Conservation (phyloP, 495 filamentous ascomycete genomes). For the Umbilicaria muhlenbergii region DNA sequence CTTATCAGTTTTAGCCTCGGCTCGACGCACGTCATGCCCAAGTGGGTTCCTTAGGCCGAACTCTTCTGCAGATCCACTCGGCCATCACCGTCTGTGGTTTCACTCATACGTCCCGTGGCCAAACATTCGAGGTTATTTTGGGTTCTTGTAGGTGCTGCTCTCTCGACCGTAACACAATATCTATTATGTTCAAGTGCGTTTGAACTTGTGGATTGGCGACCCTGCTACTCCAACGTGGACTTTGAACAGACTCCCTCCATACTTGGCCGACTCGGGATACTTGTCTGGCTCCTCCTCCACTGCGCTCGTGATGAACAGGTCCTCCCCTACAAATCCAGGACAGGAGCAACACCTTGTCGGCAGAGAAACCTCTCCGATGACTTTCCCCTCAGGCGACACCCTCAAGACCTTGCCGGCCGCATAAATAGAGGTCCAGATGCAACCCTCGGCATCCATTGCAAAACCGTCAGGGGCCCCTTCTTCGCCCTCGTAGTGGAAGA, state of each 20-base stretch:
- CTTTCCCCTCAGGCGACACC: conserved; percentile 44
- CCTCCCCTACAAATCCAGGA: conserved; percentile 54
- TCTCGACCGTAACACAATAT: not conserved
- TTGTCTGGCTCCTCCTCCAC: conserved; percentile 36
- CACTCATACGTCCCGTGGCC: not conserved
- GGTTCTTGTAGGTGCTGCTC: not conserved
- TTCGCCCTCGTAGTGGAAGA: conserved; percentile 39
- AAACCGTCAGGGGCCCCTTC: conserved; percentile 57
- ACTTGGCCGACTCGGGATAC: conserved; percentile 40
- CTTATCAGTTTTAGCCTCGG: conserved; percentile 8
- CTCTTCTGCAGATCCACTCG: not conserved
- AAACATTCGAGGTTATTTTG: not conserved
- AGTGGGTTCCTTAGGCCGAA: not conserved
- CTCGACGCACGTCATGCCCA: not conserved
- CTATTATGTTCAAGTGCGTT: not conserved
- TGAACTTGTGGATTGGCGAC: conserved; percentile 40
- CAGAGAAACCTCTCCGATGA: conserved; percentile 49
- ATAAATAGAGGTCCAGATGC: conserved; percentile 66
- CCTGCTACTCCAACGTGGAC: conserved; percentile 54
- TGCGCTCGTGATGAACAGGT: conserved; percentile 63
- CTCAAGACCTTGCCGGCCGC: conserved; percentile 53
- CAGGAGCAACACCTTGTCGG: conserved; percentile 59
- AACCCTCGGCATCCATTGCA: conserved; percentile 54
- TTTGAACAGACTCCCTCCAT: conserved; percentile 48
- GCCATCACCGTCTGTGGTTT: not conserved